Conservation (phyloP, 73 alveolate genomes). For the Breviolum minutum region DNA sequence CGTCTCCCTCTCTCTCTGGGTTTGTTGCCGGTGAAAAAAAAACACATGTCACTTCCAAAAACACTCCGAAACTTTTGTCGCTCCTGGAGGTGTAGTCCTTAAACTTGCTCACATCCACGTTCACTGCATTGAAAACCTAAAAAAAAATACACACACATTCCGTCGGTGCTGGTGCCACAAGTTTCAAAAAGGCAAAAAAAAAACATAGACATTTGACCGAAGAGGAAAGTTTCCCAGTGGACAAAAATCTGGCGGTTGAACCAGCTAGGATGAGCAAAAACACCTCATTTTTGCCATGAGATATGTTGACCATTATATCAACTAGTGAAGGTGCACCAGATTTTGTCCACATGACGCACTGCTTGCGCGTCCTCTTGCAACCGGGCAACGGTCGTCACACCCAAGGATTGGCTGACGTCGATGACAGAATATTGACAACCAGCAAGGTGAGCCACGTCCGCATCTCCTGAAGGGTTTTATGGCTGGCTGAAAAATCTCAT, state of each 20-base stretch:
- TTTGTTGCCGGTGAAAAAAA: not conserved
- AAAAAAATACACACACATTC: too few relatives aligned
- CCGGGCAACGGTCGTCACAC: conserved; percentile 66
- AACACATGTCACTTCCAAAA: not conserved
- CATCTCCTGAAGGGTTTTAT: conserved; percentile 40
- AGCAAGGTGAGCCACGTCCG: conserved; percentile 88
- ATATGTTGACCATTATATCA: too few relatives aligned
- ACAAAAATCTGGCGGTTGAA: too few relatives aligned
- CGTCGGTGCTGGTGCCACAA: not conserved
- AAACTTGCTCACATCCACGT: conserved; percentile 64
- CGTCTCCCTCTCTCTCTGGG: too few relatives aligned
- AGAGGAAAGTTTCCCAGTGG: too few relatives aligned
- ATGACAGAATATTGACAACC: conserved; percentile 54
- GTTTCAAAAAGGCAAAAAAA: not conserved
- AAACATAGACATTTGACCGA: too few relatives aligned
- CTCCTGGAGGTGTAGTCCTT: conserved; percentile 74
- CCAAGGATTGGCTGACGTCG: conserved; percentile 37
- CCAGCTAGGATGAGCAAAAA: too few relatives aligned
- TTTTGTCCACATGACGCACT: not conserved
- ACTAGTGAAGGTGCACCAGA: too few relatives aligned
- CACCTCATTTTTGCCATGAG: too few relatives aligned
- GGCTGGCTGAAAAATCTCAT: not conserved
- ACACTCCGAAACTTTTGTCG: not conserved
- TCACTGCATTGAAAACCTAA: conserved; percentile 84
- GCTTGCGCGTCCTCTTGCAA: not conserved